A percentile compares a stretch with the other conserved stretches of the same genome.
Evolutionary conservation across 2,329 filamentous ascomycete genomes (phyloP).

Genomic region (Colletotrichum noveboracense): DNA sequence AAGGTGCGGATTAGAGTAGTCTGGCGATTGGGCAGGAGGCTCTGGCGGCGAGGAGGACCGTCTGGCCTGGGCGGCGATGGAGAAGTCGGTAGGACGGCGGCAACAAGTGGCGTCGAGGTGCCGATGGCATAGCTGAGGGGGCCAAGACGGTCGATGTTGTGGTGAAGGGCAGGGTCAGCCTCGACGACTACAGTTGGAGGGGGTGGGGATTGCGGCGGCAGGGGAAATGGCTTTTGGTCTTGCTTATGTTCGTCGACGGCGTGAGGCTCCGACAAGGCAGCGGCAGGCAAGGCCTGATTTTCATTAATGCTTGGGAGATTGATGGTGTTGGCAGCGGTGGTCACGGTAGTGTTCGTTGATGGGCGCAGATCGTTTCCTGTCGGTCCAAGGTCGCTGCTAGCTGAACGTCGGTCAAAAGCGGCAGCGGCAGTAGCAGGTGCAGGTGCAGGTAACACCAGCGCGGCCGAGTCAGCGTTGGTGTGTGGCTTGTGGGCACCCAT

Average conservation of each 20-base stretch:
- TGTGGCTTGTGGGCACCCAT: conserved; percentile 15
- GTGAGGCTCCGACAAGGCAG: background rate
- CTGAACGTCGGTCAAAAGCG: conserved; percentile 19
- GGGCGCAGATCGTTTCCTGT: conserved; percentile 40
- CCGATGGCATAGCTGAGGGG: conserved; percentile 18
- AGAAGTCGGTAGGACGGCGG: conserved; percentile 13
- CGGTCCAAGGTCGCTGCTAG: conserved; percentile 22
- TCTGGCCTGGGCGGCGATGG: conserved; percentile 23
- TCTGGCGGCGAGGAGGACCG: conserved; percentile 44
- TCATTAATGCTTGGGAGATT: conserved; percentile 23
- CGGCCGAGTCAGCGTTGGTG: conserved; percentile 3
- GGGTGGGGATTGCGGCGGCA: background rate
- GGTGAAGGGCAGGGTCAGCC: background rate
- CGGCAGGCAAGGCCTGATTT: conserved; percentile 5
- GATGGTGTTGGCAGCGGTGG: conserved; percentile 1
- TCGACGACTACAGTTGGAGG: conserved; percentile 1
- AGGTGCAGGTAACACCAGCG: background rate
- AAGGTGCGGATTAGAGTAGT: conserved; percentile 56
- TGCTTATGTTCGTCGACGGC: background rate
- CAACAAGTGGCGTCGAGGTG: conserved; percentile 15
- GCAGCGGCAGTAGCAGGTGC: conserved; percentile 19
- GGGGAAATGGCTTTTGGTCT: background rate
- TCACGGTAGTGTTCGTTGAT: conserved; percentile 27
- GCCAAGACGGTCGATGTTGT: conserved; percentile 12
- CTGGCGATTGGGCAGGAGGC: conserved; percentile 49